Conservation (phyloP, 2,329 filamentous ascomycete species). For the Malbranchea zuffiana region DNA sequence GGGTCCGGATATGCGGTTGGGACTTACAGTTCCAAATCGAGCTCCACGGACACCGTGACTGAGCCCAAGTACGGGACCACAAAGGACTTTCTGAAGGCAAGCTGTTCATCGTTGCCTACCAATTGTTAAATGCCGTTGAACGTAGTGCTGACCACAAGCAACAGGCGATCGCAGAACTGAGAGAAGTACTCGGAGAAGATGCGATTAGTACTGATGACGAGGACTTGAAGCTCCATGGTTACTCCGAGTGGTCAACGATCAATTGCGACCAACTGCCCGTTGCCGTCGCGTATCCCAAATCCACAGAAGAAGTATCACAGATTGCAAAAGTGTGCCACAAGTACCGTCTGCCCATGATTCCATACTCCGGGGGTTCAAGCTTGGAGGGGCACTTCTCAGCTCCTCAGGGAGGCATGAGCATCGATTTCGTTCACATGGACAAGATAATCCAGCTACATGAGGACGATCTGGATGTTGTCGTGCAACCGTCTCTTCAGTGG, state of each 20-base stretch:
- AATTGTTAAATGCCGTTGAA: neutral
- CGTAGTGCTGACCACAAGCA: constrained; percentile 2
- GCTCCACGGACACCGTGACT: constrained; percentile 20
- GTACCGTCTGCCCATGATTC: constrained; percentile 71
- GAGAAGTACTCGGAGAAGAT: constrained; percentile 44
- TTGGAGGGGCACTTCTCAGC: constrained; percentile 86
- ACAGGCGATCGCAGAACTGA: constrained; percentile 49
- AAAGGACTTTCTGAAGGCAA: constrained; percentile 32
- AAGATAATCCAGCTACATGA: constrained; percentile 66
- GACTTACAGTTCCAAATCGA: constrained; percentile 29
- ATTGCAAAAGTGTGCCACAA: constrained; percentile 64
- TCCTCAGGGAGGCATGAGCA: constrained; percentile 73
- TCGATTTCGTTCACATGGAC: constrained; percentile 86
- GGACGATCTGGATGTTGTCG: constrained; percentile 84
- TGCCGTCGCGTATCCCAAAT: constrained; percentile 53
- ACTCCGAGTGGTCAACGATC: constrained; percentile 60
- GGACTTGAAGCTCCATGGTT: constrained; percentile 53
- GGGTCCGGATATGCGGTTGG: constrained; percentile 44
- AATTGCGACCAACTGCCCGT: constrained; percentile 54
- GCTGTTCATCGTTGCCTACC: neutral
- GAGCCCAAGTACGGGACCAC: constrained; percentile 30
- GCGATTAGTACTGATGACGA: constrained; percentile 53
- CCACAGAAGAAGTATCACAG: constrained; percentile 52
- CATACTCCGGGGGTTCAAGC: constrained; percentile 76
- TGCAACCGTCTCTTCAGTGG: constrained; percentile 88